Evolutionary conservation across 306 rosid species (phyloP), one percentile per base, ranked within the genome.

Genomic region (Cicer arietinum): DNA sequence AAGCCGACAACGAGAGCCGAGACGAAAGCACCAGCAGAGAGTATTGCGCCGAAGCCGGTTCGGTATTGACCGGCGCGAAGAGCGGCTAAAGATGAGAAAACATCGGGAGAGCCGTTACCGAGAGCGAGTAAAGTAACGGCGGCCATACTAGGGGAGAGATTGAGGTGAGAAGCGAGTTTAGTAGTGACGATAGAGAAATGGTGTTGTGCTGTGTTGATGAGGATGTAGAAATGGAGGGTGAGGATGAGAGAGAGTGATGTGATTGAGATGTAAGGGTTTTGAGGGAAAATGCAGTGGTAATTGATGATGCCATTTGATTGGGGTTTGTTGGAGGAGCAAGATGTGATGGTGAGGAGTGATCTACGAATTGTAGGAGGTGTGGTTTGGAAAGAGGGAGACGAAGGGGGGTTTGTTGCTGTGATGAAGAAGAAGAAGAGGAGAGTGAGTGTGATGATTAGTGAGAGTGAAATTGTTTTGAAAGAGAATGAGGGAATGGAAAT

Each of bases 21-120:
- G 47, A 94, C 98, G 59, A 91, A 94, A 0, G 98, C 80, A 0
- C 98, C 98, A 25, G 98, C 97, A 7, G 97, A 94, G 65, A 91
- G 96, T 2, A 94, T 94, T 0, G 97, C 96, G 17, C 90, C 95
- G 75, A 94, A 79, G 8, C 97, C 98, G n/a, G 98, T 90, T 22
- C 95, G 87, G 74, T 85, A 85, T 0, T 91, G 88, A 3, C 96
- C 98, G 1, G 84, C 56, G n/a, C 95, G 92, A 63, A 94, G 89
- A 12, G 97, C 98, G 43, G 96, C 95, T 51, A 87, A 87, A 30
- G 98, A 94, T 5, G 93, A 77, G 69, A 94, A 91, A 20, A 94
- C 94, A 78, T 90, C 98, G 10, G 98, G 97, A 1, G 96, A 90
- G 41, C 98, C 97, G 80, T 94, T 94, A 59, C 98, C 98, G 59